These are phyloP conservation scores for Tulasnella sp. DNA, from an alignment of 768 basidiomycete species.

Conservation along the genomic window DNA sequence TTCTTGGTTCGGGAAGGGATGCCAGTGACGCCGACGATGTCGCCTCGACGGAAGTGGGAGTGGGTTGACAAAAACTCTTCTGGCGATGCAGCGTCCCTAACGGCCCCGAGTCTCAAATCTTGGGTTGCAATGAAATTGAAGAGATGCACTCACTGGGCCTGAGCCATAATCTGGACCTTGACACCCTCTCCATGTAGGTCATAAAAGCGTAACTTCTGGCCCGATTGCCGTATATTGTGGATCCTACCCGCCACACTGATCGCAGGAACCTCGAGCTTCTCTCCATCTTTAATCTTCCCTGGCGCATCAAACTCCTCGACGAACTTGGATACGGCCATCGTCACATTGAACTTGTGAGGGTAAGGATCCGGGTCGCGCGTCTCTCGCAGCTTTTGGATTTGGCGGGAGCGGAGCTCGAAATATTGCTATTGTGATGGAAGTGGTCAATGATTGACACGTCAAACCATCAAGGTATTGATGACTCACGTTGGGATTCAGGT, in stretches of 20 bases:
- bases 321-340: constrained; percentile 60
- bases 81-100: constrained; percentile 53
- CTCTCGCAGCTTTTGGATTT: constrained; percentile 74
- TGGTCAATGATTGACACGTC: not conserved
- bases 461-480: not conserved
- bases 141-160: constrained; percentile 48
- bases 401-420: constrained; percentile 82
- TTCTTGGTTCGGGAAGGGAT: constrained; percentile 85
- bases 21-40: constrained; percentile 89
- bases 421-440: constrained; percentile 64
- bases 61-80: constrained; percentile 60
- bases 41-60: constrained; percentile 85
- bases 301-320: constrained; percentile 62
- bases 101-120: not conserved
- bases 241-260: constrained; percentile 82
- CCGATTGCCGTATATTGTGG: constrained; percentile 75
- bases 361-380: constrained; percentile 87
- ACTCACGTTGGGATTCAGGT: constrained; percentile 84
- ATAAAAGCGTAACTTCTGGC: constrained; percentile 84
- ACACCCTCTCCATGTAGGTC: constrained; percentile 85
- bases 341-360: constrained; percentile 97
- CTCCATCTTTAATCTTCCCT: constrained; percentile 54
- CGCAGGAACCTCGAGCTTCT: constrained; percentile 44
- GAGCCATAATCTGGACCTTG: constrained; percentile 94
- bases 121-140: not conserved